Percentiles rank a stretch among this genome's conserved stretches.
phyloP scores from a whole-genome alignment of 768 basidiomycete species.

The Collybiopsis confluens region DNA sequence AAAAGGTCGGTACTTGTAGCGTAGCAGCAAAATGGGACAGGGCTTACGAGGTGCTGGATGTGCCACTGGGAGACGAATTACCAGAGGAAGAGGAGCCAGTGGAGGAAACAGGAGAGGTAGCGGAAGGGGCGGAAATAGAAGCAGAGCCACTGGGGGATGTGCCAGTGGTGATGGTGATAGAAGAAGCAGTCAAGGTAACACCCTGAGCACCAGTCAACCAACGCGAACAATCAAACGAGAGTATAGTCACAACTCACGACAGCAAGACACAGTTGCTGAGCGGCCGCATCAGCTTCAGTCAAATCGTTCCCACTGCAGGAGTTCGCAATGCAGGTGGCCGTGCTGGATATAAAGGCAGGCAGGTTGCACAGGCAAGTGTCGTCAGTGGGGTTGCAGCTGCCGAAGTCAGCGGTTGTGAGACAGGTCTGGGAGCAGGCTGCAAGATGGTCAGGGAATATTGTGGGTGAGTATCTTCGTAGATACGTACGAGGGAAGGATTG shows the following conservation, averaged over 20 bases:
- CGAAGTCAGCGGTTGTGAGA: conserved; percentile 37
- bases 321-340: conserved; percentile 43
- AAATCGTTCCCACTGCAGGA: conserved; percentile 49
- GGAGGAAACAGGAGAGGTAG: background rate
- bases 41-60: background rate
- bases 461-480: conserved; percentile 10
- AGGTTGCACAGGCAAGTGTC: conserved; percentile 55
- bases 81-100: background rate
- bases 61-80: background rate
- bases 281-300: conserved; percentile 31
- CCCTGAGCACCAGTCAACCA: conserved; percentile 31
- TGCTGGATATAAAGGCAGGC: conserved; percentile 37
- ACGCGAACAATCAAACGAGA: conserved; percentile 16
- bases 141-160: no score
- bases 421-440: conserved; percentile 53
- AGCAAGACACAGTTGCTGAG: conserved; percentile 39
- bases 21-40: background rate
- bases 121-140: background rate
- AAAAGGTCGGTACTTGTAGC: background rate
- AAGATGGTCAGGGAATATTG: background rate
- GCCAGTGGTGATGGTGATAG: conserved; percentile 19
- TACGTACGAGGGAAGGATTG: conserved; percentile 4
- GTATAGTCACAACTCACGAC: conserved; percentile 46
- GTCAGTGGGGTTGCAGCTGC: conserved; percentile 45
- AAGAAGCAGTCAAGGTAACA: conserved; percentile 41